phyloP scores from a whole-genome alignment of 139 green algal genomes.

The Gonium pectorale region DNA sequence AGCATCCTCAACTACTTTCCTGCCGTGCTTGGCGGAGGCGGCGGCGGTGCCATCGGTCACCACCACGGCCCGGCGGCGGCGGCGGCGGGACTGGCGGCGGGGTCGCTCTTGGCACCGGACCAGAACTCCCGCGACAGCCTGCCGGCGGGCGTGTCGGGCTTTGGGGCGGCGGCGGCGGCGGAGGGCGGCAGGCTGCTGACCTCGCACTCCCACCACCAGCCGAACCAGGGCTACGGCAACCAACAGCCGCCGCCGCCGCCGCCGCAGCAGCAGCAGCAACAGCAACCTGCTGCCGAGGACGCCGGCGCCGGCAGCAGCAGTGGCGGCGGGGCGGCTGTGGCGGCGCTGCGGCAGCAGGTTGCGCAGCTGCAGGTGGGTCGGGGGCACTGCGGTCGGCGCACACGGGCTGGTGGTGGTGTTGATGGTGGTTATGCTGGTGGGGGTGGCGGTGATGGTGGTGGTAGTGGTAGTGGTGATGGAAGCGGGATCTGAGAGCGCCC shows the following conservation, averaged over 20 bases:
- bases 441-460: no score
- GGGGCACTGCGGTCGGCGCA: neutral
- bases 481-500: no score
- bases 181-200: no score
- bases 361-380: constrained; percentile 32
- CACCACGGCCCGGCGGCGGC: neutral
- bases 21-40: neutral
- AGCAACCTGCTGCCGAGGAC: neutral
- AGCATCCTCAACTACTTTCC: constrained; percentile 20
- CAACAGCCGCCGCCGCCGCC: neutral
- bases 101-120: neutral
- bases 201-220: no score
- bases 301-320: neutral
- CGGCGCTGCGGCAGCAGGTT: constrained; percentile 6
- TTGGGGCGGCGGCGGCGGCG: no score
- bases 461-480: no score
- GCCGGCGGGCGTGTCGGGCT: neutral
- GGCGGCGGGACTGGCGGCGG: neutral
- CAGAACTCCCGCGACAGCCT: constrained; percentile 30
- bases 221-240: no score
- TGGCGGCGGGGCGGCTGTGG: no score
- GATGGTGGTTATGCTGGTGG: no score
- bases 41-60: neutral
- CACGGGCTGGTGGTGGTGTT: no score
- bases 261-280: neutral